A percentile compares a stretch with the other conserved stretches of the same genome.
Conservation (phyloP, 2,329 filamentous ascomycete species). For the Aspergillus sp. region DNA sequence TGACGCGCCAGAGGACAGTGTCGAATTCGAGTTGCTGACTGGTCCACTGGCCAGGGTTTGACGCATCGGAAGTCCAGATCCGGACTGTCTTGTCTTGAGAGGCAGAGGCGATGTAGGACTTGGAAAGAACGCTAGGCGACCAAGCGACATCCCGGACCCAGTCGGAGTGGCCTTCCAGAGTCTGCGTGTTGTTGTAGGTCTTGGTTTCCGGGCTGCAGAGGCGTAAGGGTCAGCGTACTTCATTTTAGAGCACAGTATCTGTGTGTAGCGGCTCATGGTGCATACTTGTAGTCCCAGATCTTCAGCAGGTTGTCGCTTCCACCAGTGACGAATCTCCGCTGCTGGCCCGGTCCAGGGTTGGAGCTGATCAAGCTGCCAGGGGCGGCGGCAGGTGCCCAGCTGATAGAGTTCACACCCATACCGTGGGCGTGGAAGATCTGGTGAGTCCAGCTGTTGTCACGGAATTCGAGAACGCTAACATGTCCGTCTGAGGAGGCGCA, state of each 20-base stretch:
- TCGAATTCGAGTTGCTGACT: conserved; percentile 86
- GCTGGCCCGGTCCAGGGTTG: conserved; percentile 61
- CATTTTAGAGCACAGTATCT: neutral
- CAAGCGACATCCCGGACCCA: conserved; percentile 98
- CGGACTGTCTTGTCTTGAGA: conserved; percentile 96
- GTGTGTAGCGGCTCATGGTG: conserved; percentile 15
- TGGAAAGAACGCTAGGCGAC: conserved; percentile 91
- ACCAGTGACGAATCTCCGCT: conserved; percentile 88
- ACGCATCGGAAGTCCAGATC: conserved; percentile 84
- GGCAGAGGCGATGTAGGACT: conserved; percentile 94
- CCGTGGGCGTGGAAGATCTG: conserved; percentile 89
- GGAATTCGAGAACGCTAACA: conserved; percentile 93
- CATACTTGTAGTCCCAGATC: conserved; percentile 80
- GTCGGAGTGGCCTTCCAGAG: conserved; percentile 80
- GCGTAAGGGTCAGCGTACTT: conserved; percentile 5
- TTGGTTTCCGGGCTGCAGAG: conserved; percentile 50
- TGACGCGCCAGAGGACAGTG: conserved; percentile 88
- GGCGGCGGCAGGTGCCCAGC: conserved; percentile 84
- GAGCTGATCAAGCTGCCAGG: conserved; percentile 84
- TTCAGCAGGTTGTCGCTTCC: conserved; percentile 92
- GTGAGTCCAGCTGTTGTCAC: conserved; percentile 90
- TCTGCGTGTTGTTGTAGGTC: conserved; percentile 54
- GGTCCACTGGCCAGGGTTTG: conserved; percentile 73
- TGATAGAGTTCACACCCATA: conserved; percentile 91
- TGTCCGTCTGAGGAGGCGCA: conserved; percentile 93